Conservation (phyloP, 2,329 filamentous ascomycete species). For the Aspergillus japonicus region DNA sequence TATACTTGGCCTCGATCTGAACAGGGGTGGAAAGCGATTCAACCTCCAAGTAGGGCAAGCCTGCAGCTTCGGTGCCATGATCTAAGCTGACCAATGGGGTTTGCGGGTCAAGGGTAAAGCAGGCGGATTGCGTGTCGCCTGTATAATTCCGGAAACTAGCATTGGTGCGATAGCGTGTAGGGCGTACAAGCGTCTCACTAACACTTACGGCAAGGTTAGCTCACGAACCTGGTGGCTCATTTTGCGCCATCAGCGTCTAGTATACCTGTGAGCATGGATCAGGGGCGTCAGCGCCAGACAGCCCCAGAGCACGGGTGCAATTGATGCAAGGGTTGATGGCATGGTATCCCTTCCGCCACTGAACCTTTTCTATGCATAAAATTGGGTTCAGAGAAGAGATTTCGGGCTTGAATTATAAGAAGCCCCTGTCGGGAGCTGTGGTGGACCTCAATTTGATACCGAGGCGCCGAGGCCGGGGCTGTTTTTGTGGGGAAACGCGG, state of each 20-base stretch:
- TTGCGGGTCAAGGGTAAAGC: conserved; percentile 6
- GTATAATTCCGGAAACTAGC: neutral
- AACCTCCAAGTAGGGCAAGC: conserved; percentile 17
- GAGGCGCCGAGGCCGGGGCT: too few species aligned
- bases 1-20: conserved; percentile 21
- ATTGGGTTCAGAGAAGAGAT: neutral
- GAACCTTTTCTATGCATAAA: neutral
- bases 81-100: conserved; percentile 14
- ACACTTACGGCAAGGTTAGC: too few species aligned
- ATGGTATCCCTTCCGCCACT: neutral
- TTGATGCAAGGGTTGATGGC: neutral
- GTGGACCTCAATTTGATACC: neutral
- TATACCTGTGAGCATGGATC: neutral
- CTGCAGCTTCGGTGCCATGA: conserved; percentile 18
- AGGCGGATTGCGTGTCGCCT: neutral
- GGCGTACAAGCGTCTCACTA: neutral
- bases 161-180: neutral
- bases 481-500: neutral
- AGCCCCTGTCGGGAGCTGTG: neutral
- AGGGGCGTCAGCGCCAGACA: neutral
- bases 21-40: conserved; percentile 9
- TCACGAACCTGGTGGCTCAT: too few species aligned
- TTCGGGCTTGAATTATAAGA: neutral
- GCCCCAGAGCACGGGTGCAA: neutral
- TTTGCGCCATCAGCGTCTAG: too few species aligned